phyloP scores from a whole-genome alignment of 805 yeast species.

The Nakazawaea ambrosiae region DNA sequence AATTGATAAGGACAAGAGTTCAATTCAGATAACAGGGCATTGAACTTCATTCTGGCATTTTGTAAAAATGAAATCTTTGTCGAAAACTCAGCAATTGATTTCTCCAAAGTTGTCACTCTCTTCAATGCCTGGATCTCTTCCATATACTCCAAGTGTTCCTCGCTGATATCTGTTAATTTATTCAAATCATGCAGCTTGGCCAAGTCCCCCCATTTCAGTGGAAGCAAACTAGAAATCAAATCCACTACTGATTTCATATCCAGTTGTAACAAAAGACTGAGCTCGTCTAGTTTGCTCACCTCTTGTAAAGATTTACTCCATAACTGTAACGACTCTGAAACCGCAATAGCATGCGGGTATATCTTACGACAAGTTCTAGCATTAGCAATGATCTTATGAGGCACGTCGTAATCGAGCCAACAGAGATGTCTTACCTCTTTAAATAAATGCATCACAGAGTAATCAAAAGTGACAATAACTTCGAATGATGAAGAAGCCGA shows the following conservation, averaged over 20 bases:
- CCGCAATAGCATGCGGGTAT: constrained; percentile 48
- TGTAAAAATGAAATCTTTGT: constrained; percentile 23
- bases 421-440: constrained; percentile 48
- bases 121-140: constrained; percentile 25
- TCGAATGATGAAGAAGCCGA: constrained; percentile 18
- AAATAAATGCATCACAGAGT: constrained; percentile 31
- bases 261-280: constrained; percentile 32
- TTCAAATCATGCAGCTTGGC: constrained; percentile 41
- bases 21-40: constrained; percentile 17
- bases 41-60: constrained; percentile 21
- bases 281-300: constrained; percentile 31
- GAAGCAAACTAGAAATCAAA: constrained; percentile 26
- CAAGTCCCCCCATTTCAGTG: constrained; percentile 47
- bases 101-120: constrained; percentile 25
- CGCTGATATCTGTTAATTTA: constrained; percentile 16
- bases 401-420: constrained; percentile 48
- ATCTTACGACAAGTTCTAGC: constrained; percentile 44
- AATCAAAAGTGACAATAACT: constrained; percentile 46
- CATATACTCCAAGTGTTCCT: constrained; percentile 17
- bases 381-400: constrained; percentile 39
- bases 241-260: constrained; percentile 27
- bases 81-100: constrained; percentile 22
- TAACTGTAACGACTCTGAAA: constrained; percentile 43
- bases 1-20: constrained; percentile 20
- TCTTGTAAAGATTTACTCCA: constrained; percentile 25